Evolutionary conservation across 2,329 filamentous ascomycete genomes (phyloP).

Genomic region (Ampelomyces quisqualis): DNA sequence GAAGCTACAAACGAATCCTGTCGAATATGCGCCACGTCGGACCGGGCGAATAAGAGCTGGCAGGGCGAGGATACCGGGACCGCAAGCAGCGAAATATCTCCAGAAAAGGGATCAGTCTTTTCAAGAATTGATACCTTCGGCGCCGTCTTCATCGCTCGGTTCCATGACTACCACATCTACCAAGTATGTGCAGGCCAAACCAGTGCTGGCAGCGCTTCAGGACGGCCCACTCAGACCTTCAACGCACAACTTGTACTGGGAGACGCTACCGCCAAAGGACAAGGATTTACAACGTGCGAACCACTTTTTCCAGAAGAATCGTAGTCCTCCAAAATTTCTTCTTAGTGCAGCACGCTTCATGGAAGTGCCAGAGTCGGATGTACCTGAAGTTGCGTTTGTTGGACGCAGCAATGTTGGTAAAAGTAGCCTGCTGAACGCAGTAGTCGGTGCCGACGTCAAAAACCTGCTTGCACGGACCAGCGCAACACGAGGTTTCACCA

Average conservation of each 20-base stretch:
- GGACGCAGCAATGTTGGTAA: slow-evolving; percentile 73
- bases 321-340: slow-evolving; percentile 53
- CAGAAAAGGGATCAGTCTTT: neutral
- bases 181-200: neutral
- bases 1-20: neutral
- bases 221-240: too few species aligned
- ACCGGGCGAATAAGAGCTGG: neutral
- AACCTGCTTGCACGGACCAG: slow-evolving; percentile 50
- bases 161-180: neutral
- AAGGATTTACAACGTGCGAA: slow-evolving; percentile 46
- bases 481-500: slow-evolving; percentile 62
- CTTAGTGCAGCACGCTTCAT: slow-evolving; percentile 64
- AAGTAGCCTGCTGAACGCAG: slow-evolving; percentile 64
- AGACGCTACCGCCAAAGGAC: slow-evolving; percentile 28
- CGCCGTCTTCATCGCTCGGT: slow-evolving; percentile 13
- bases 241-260: slow-evolving; percentile 44
- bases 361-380: slow-evolving; percentile 54
- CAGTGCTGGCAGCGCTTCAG: neutral
- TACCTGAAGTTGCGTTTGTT: slow-evolving; percentile 66
- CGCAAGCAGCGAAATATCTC: neutral
- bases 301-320: slow-evolving; percentile 47
- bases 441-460: slow-evolving; percentile 51
- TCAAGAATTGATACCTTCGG: slow-evolving; percentile 17
- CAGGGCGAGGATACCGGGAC: neutral
- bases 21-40: neutral